Percentiles rank a stretch among this genome's conserved stretches.
Evolutionary conservation across 2,329 filamentous ascomycete genomes (phyloP).

Genomic region (Phialophora expanda): DNA sequence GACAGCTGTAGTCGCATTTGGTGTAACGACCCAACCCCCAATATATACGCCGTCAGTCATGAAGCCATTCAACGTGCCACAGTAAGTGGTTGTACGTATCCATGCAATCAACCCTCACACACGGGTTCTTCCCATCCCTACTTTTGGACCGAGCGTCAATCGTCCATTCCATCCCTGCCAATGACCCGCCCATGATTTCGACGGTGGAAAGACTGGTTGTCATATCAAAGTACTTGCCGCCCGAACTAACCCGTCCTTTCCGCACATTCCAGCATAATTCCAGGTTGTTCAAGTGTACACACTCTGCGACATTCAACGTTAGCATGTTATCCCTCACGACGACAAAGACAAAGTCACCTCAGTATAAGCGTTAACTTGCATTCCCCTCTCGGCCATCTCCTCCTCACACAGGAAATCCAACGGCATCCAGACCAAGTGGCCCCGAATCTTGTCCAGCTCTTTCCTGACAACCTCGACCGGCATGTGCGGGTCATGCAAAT

Average conservation of each 20-base stretch:
- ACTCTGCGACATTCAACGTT: constrained; percentile 21
- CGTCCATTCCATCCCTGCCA: not conserved
- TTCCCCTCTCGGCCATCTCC: constrained; percentile 84
- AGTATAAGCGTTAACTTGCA: constrained; percentile 84
- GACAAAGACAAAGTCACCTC: constrained; percentile 74
- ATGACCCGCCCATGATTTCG: not conserved
- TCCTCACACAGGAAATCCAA: constrained; percentile 82
- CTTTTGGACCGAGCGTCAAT: not conserved
- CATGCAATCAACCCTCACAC: not conserved
- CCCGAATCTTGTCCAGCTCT: constrained; percentile 79
- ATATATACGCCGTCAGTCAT: not conserved
- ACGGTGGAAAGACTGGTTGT: not conserved
- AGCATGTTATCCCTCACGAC: not conserved
- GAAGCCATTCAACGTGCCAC: constrained; percentile 3
- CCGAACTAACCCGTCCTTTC: not conserved
- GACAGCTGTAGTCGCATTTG: not conserved
- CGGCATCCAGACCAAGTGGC: constrained; percentile 96
- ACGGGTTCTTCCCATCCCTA: not conserved
- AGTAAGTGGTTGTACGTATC: not conserved
- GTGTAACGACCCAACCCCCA: not conserved
- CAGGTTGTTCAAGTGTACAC: constrained; percentile 26
- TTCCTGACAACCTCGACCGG: constrained; percentile 72
- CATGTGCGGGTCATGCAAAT: constrained; percentile 81
- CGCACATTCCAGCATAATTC: not conserved
- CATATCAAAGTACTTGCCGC: not conserved